Evolutionary conservation across 2,329 filamentous ascomycete species (phyloP).

Genomic region (Beauveria brongniartii): DNA sequence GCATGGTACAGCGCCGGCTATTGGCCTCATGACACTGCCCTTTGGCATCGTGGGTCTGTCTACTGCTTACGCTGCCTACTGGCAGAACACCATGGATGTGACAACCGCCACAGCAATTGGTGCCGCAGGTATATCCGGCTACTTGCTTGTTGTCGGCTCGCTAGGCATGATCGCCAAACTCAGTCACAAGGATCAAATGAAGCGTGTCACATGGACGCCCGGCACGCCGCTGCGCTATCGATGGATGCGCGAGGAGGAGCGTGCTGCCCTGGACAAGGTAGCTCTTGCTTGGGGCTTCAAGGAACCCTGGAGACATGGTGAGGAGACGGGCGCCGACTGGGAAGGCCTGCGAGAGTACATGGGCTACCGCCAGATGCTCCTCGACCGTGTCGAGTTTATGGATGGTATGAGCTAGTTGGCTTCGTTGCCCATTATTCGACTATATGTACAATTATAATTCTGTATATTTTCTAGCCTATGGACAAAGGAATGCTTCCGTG

Average conservation of each 20-base stretch:
- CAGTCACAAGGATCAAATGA: constrained; percentile 92
- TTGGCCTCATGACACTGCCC: constrained; percentile 52
- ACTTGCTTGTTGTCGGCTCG: constrained; percentile 70
- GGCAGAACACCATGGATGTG: constrained; percentile 65
- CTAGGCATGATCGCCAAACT: constrained; percentile 78
- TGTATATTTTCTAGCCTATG: constrained; percentile 4
- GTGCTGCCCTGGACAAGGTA: constrained; percentile 76
- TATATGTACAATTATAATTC: constrained; percentile 7
- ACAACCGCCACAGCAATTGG: constrained; percentile 67
- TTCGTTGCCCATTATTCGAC: background rate
- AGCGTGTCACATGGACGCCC: constrained; percentile 79
- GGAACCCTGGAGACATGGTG: constrained; percentile 68
- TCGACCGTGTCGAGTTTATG: constrained; percentile 87
- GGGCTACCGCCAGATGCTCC: constrained; percentile 74
- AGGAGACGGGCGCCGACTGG: constrained; percentile 90
- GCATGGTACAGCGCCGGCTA: constrained; percentile 51
- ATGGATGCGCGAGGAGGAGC: constrained; percentile 85
- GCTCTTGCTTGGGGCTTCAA: constrained; percentile 89
- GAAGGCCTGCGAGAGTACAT: constrained; percentile 77
- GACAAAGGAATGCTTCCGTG: background rate
- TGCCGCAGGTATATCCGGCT: constrained; percentile 74
- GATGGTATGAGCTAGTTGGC: constrained; percentile 61
- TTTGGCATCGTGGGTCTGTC: constrained; percentile 64
- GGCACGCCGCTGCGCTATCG: constrained; percentile 73
- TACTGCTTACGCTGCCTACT: constrained; percentile 35